Conservation (phyloP, 164 flowering plant species). For the Magnolia officinalis region DNA sequence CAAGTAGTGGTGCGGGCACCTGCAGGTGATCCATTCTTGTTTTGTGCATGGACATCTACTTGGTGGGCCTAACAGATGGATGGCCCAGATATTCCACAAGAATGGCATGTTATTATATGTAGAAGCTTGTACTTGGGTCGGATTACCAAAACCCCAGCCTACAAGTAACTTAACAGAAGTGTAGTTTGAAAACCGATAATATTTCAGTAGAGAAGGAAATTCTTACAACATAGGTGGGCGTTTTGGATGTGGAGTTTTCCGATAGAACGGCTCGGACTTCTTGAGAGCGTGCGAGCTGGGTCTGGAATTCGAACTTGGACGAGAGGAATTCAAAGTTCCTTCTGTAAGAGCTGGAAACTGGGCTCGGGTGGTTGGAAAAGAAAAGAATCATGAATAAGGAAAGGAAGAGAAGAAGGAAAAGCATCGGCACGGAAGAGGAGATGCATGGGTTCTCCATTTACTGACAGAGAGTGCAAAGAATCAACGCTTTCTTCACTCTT, state of each 20-base stretch:
- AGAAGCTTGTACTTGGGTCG: not conserved
- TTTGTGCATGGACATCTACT: not conserved
- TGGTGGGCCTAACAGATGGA: not conserved
- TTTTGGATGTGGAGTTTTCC: not conserved
- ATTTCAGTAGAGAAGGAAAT: not conserved
- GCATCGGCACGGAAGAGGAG: not conserved
- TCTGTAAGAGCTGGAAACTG: not conserved
- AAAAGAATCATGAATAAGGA: not conserved
- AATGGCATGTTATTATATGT: not conserved
- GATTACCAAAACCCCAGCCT: too few relatives aligned
- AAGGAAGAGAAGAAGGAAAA: conserved; percentile 7
- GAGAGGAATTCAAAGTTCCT: not conserved
- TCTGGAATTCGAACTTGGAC: not conserved
- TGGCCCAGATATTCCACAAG: too few relatives aligned
- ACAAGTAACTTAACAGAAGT: not conserved
- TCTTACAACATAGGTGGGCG: not conserved
- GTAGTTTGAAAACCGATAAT: not conserved
- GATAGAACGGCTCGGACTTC: conserved; percentile 4
- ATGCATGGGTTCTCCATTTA: conserved; percentile 3
- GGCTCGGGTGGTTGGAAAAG: not conserved
- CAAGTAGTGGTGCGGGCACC: not conserved
- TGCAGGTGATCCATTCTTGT: not conserved
- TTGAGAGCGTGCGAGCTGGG: not conserved
- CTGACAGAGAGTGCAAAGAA: not conserved
- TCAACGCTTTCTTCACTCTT: not conserved